A percentile compares a stretch with the other conserved stretches of the same genome.
Conservation (phyloP, 495 filamentous ascomycete species). For the Aspergillus indologenus region DNA sequence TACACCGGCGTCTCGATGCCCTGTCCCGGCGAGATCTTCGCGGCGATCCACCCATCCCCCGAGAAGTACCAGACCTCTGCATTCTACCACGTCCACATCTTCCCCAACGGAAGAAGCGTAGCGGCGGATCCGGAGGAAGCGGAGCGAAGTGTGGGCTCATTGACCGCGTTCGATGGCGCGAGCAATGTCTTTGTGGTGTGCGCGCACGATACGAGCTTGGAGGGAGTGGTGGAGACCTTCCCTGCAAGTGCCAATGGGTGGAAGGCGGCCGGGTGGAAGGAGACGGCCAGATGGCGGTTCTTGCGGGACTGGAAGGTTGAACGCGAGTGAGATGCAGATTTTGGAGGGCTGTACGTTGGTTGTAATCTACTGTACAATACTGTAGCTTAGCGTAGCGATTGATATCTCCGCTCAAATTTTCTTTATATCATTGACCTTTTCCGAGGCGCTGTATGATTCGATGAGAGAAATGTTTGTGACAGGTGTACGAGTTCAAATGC, state of each 20-base stretch:
- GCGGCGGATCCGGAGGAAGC: not conserved
- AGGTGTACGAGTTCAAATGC: too few relatives aligned
- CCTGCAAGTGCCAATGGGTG: not conserved
- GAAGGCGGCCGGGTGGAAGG: conserved; percentile 1
- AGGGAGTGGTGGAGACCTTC: not conserved
- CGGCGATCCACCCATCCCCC: not conserved
- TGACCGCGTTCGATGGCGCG: not conserved
- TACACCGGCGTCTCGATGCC: not conserved
- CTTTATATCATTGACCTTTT: not conserved
- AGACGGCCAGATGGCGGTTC: conserved; percentile 1
- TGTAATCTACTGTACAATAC: not conserved
- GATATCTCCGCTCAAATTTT: not conserved
- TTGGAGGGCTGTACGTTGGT: too few relatives aligned
- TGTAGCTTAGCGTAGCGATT: not conserved
- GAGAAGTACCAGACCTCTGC: not conserved
- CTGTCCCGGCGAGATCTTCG: conserved; percentile 1
- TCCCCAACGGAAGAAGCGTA: not conserved
- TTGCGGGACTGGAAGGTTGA: conserved; percentile 1
- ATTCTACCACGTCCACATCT: not conserved
- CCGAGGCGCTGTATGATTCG: too few relatives aligned
- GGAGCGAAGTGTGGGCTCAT: not conserved
- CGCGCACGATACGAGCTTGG: not conserved
- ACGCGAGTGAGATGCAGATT: too few relatives aligned
- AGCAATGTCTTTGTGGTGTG: not conserved
- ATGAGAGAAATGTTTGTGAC: too few relatives aligned